Percentiles rank a stretch among this genome's conserved stretches.
Evolutionary conservation across 2,329 filamentous ascomycete genomes (phyloP).

Genomic region (Nemania sp.): DNA sequence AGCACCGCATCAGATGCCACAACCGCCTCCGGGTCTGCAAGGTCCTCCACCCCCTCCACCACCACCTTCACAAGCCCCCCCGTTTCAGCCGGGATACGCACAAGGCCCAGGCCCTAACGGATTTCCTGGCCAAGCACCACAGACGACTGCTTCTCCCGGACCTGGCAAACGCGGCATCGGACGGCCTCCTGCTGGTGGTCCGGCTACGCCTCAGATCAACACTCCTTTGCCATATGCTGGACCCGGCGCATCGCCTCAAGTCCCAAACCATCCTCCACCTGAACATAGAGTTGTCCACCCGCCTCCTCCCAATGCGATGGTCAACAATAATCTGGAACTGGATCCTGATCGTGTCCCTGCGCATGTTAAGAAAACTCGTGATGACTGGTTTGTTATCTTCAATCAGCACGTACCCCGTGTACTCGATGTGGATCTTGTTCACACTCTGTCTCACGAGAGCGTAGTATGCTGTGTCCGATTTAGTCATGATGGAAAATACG

Average conservation of each 20-base stretch:
- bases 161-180: constrained; percentile 71
- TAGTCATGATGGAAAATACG: constrained; percentile 91
- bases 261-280: constrained; percentile 77
- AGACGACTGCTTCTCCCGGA: constrained; percentile 83
- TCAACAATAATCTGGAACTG: constrained; percentile 74
- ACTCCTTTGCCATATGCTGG: constrained; percentile 85
- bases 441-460: constrained; percentile 90
- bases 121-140: constrained; percentile 81
- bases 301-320: constrained; percentile 50
- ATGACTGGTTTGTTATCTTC: constrained; percentile 97
- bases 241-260: constrained; percentile 79
- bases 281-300: constrained; percentile 60
- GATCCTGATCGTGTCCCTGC: constrained; percentile 83
- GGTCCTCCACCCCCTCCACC: constrained; percentile 61
- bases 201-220: constrained; percentile 90
- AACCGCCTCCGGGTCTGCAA: constrained; percentile 70
- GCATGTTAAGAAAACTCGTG: constrained; percentile 83
- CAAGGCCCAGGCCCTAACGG: constrained; percentile 64
- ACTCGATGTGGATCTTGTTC: constrained; percentile 90
- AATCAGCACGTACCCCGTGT: constrained; percentile 88
- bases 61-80: constrained; percentile 66
- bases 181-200: constrained; percentile 66
- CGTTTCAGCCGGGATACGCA: constrained; percentile 71
- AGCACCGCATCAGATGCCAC: constrained; percentile 67
- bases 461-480: constrained; percentile 98